These are phyloP conservation scores for Avena insularis DNA, from an alignment of 176 grass and related monocot species.

Conservation along the genomic window DNA sequence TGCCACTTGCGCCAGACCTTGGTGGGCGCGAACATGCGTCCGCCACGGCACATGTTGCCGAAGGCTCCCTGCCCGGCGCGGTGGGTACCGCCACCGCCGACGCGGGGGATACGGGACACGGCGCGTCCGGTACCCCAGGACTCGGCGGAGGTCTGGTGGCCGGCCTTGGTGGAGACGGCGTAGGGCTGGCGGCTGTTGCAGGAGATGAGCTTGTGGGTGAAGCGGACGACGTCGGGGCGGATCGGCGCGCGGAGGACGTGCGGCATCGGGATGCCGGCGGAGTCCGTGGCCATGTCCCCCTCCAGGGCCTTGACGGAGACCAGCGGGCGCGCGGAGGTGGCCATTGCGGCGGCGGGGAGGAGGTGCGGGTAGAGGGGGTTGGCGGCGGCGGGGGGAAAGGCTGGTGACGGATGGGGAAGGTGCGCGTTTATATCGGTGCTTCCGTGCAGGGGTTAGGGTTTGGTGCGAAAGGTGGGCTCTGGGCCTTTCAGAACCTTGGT, in stretches of 20 bases:
- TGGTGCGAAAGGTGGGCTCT: conserved; percentile 21
- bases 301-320: conserved; percentile 65
- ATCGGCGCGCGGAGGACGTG: conserved; percentile 62
- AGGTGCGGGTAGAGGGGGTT: not conserved
- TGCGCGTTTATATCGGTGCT: not conserved
- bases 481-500: not conserved
- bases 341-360: conserved; percentile 45
- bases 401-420: not conserved
- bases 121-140: conserved; percentile 84
- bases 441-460: conserved; percentile 28
- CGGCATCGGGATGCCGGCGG: conserved; percentile 43
- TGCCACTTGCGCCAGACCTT: conserved; percentile 82
- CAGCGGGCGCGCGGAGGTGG: conserved; percentile 57
- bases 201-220: conserved; percentile 53
- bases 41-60: conserved; percentile 95
- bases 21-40: conserved; percentile 87
- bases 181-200: conserved; percentile 89
- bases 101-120: conserved; percentile 86
- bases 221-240: conserved; percentile 57
- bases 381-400: conserved; percentile 1
- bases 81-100: conserved; percentile 78
- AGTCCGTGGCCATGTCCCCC: conserved; percentile 60
- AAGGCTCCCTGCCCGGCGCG: conserved; percentile 89
- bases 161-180: conserved; percentile 73
- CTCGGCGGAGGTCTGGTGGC: conserved; percentile 85